Percentiles rank a stretch among this genome's conserved stretches.
Conservation (phyloP, 164 flowering plant species). For the Sextonia rubra region DNA sequence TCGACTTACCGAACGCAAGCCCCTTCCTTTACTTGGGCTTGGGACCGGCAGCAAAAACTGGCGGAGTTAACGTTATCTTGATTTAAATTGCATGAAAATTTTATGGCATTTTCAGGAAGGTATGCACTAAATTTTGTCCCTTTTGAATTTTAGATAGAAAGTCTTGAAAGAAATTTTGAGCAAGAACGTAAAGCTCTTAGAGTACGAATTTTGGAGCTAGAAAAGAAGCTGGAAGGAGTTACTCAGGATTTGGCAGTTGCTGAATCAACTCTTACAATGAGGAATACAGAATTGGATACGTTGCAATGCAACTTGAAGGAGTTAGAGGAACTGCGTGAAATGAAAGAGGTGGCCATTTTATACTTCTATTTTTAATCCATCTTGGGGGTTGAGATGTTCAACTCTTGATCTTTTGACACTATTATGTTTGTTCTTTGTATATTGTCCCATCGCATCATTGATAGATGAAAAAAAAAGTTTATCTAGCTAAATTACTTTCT, state of each 20-base stretch:
- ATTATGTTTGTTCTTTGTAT: background rate
- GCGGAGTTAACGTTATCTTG: too few relatives aligned
- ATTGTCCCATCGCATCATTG: background rate
- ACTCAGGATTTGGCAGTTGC: constrained; percentile 43
- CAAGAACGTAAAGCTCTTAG: constrained; percentile 55
- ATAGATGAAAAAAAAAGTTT: background rate
- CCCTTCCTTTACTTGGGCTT: too few relatives aligned
- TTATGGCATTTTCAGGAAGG: background rate
- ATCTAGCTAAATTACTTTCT: background rate
- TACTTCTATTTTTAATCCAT: background rate
- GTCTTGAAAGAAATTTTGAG: constrained; percentile 47
- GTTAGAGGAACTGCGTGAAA: constrained; percentile 84
- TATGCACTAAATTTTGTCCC: background rate
- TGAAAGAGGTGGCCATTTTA: constrained; percentile 73
- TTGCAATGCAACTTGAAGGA: constrained; percentile 72
- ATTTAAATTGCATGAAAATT: background rate
- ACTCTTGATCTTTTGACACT: background rate
- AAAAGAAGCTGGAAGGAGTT: constrained; percentile 52
- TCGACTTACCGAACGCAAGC: too few relatives aligned
- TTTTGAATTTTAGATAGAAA: constrained; percentile 39
- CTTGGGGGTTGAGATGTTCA: background rate
- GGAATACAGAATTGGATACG: constrained; percentile 43
- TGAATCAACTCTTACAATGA: constrained; percentile 47
- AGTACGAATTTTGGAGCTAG: constrained; percentile 53
- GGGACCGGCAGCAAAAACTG: too few relatives aligned